Percentiles rank a stretch among this genome's conserved stretches.
These are phyloP conservation scores for Brassica carinata DNA, from an alignment of 345 rosid genomes.

Conservation along the genomic window DNA sequence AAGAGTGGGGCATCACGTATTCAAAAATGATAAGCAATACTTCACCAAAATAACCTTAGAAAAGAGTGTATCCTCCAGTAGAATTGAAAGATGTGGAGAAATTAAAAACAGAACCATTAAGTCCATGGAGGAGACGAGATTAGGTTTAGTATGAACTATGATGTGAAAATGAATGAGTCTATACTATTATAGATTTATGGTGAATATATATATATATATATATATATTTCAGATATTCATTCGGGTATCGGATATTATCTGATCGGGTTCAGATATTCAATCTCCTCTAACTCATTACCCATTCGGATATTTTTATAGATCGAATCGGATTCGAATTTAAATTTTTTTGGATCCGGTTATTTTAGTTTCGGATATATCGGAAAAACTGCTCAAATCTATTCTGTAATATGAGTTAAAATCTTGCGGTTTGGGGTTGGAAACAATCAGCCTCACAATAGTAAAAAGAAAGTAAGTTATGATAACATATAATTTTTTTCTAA, in stretches of 20 bases:
- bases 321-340: not conserved
- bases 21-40: not conserved
- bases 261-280: not conserved
- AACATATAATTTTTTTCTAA: no score
- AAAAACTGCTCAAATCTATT: no score
- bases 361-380: no score
- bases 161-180: not conserved
- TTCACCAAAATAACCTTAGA: not conserved
- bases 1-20: not conserved
- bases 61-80: not conserved
- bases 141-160: not conserved
- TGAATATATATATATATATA: no score
- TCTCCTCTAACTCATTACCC: not conserved
- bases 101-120: not conserved
- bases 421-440: no score
- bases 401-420: no score
- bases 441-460: no score
- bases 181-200: not conserved
- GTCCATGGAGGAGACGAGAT: not conserved
- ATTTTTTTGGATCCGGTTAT: no score
- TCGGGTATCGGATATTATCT: not conserved
- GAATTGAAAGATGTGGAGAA: not conserved
- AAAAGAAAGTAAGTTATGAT: no score
- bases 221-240: not conserved
- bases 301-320: not conserved